Conservation (phyloP, 2,329 filamentous ascomycete genomes). For the Colletotrichum sp. region DNA sequence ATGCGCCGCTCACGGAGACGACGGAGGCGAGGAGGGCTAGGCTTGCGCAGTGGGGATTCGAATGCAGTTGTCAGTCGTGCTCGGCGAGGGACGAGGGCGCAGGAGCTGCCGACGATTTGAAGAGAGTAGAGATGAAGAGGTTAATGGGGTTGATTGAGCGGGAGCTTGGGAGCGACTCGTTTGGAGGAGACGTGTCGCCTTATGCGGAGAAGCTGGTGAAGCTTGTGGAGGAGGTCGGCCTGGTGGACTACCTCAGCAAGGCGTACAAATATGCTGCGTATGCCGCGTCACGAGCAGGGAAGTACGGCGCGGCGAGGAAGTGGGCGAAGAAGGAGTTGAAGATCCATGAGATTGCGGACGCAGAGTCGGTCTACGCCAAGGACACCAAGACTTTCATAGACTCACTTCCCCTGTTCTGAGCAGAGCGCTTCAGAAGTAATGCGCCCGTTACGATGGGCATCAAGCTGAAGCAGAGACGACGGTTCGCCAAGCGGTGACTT, state of each 20-base stretch:
- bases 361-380: neutral
- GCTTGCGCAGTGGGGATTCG: conserved; percentile 31
- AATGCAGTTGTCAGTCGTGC: conserved; percentile 38
- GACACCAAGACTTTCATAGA: conserved; percentile 7
- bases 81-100: conserved; percentile 31
- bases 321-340: conserved; percentile 27
- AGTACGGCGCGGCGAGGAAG: conserved; percentile 18
- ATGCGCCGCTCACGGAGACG: conserved; percentile 37
- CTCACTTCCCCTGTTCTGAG: conserved; percentile 13
- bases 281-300: conserved; percentile 20
- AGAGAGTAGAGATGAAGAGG: conserved; percentile 33
- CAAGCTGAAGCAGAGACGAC: neutral
- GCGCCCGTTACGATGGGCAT: neutral
- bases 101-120: conserved; percentile 25
- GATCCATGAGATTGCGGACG: conserved; percentile 22
- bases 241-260: conserved; percentile 28
- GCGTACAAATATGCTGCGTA: conserved; percentile 27
- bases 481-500: neutral
- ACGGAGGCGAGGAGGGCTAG: conserved; percentile 32
- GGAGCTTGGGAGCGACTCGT: conserved; percentile 25
- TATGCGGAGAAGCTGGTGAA: conserved; percentile 23
- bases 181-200: conserved; percentile 13
- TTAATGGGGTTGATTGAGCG: conserved; percentile 35
- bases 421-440: neutral
- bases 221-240: conserved; percentile 25